Base-by-base conservation (phyloP, 768 basidiomycete species). In the Pulveroboletus sp. region DNA sequence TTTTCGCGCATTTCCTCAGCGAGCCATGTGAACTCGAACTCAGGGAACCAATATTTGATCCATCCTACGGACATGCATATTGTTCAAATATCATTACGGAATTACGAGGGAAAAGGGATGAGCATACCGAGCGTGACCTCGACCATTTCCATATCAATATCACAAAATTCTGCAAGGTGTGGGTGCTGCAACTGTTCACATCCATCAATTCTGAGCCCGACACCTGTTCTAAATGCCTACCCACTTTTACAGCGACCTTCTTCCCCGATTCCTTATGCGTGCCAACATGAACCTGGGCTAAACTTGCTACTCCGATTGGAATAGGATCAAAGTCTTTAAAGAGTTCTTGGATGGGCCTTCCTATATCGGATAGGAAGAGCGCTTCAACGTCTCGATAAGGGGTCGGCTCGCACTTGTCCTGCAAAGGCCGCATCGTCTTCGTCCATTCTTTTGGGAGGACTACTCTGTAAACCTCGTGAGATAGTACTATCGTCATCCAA, bases 21-120 rank as follows among this genome's bases (percentile, higher is more conserved):
- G 10, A 95, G 76, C 94, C 93, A 96, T 0, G 84, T 85, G 62
- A 95, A 89, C 65, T 97, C 94, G 58, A 98, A 99, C 47, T 93
- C 85, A 1, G 96, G 96, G 67, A 98, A 98, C 78, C 91, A 83
- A 52, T 80, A 80, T 62, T 94, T 94, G 56, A 99, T 84, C 80
- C 90, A 86, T 15, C 85, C 85, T 84, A 44, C 11, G 40, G 35
- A 35, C 39, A 3, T 15, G 57, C 24, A 46, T 27, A 6, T 42
- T 1, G 12, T 32, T 49, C 24, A 41, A 26, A 8, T 39, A 5
- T 35, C n/a, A 45, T 8, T 47, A 8, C 36, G 15, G 11, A 11
- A 32, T 10, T 31, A 18, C 18, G 26, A 48, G 36, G 31, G 15
- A 12, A 5, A 14, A 21, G 57, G 8, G 17, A 43, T 17, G 18